Conservation (phyloP, 768 basidiomycete genomes). For the Dentipellis fragilis region DNA sequence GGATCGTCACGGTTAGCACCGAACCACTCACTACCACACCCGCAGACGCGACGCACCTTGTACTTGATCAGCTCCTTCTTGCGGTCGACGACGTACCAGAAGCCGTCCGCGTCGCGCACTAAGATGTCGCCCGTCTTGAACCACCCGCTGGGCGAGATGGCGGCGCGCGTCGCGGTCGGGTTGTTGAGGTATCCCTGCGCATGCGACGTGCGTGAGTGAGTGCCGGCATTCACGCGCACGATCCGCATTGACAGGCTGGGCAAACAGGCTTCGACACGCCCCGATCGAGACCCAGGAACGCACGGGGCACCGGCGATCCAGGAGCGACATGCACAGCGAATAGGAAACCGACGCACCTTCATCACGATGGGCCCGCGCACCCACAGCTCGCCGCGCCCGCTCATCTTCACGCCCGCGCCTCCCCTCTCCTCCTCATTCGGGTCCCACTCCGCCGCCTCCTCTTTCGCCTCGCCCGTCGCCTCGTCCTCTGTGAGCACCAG, state of each 20-base stretch:
- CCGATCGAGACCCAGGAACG: too few species aligned
- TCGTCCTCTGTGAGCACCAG: conserved; percentile 36
- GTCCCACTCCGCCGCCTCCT: conserved; percentile 58
- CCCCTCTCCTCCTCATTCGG: conserved; percentile 76
- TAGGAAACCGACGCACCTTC: conserved; percentile 39
- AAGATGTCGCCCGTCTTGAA: conserved; percentile 87
- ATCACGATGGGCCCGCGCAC: conserved; percentile 68
- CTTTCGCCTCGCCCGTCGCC: conserved; percentile 26
- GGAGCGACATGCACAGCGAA: too few species aligned
- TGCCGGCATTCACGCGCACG: too few species aligned
- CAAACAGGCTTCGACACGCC: too few species aligned
- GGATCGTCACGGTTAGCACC: not conserved
- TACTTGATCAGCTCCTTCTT: conserved; percentile 72
- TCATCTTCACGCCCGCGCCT: conserved; percentile 36
- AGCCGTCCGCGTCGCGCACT: conserved; percentile 55
- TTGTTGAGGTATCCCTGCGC: conserved; percentile 70
- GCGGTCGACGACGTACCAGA: conserved; percentile 65
- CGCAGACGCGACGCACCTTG: conserved; percentile 32
- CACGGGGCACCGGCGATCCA: too few species aligned
- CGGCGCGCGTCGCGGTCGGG: conserved; percentile 50
- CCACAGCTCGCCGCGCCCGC: conserved; percentile 63
- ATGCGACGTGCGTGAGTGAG: too few species aligned
- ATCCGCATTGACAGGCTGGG: too few species aligned
- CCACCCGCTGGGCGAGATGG: conserved; percentile 70
- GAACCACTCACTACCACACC: not conserved